phyloP scores from a whole-genome alignment of 352 stramenopile genomes.

The Globisporangium sylvaticum region DNA sequence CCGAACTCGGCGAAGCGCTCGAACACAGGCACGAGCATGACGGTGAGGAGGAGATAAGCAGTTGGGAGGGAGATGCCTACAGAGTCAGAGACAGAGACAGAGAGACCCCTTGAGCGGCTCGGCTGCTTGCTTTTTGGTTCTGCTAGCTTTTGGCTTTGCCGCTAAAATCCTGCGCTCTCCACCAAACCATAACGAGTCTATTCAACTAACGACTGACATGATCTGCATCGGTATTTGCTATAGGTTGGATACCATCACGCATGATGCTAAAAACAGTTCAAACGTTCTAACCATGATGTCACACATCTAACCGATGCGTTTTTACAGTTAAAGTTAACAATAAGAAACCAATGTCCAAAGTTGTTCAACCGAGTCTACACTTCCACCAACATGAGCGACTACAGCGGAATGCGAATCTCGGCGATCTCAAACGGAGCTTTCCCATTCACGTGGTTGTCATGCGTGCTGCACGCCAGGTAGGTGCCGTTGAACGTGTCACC shows the following conservation, averaged over 20 bases:
- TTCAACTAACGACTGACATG: no score
- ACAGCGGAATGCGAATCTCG: background rate
- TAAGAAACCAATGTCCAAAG: no score
- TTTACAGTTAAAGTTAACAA: no score
- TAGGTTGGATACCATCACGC: no score
- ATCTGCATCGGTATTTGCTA: no score
- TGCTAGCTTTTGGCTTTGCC: background rate
- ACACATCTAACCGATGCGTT: no score
- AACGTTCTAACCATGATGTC: no score
- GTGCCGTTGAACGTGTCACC: background rate
- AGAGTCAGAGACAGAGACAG: background rate
- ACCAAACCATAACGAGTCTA: background rate
- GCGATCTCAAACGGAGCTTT: background rate
- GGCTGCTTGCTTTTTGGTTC: background rate
- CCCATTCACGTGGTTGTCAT: background rate
- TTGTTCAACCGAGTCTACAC: no score
- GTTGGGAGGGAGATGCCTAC: background rate
- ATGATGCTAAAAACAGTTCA: no score
- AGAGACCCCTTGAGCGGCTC: slow-evolving; percentile 1
- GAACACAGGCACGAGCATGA: slow-evolving; percentile 32
- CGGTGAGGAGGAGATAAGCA: background rate
- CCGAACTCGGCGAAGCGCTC: slow-evolving; percentile 76
- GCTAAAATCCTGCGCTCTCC: background rate
- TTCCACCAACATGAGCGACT: no score
- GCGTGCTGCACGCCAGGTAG: background rate